Evolutionary conservation across 129 eudicot species (phyloP), one percentile per base, ranked within the genome.

Genomic region (Mikania micrantha): DNA sequence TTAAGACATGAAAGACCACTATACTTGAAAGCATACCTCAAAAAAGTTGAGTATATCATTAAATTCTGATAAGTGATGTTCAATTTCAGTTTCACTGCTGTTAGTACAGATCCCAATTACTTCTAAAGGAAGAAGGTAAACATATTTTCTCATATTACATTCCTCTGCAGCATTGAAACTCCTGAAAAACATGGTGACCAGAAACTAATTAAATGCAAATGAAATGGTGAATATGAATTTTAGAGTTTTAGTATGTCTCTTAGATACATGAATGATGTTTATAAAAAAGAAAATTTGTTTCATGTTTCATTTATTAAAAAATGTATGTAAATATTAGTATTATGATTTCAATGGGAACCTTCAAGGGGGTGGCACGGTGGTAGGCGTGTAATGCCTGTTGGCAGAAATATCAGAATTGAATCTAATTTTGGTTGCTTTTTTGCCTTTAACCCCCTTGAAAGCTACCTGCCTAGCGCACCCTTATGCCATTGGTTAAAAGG

Each of bases 101-200:
- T 78, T 60, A 19, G 74, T 76, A 53, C 69, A 80, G 68, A 91
- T 78, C 38, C 96, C 96, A 80, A 91, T 85, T 25, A 91, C 64
- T 65, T 91, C 94, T 77, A 82, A 88, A 28, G 96, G 98, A 88
- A 91, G 94, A 38, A 91, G 91, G 72, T 91, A 91, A 38, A 93
- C 79, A 79, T 91, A 91, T 69, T 84, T 91, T 57, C 98, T 87
- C 40, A 85, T 69, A 64, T 76, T 76, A 74, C 98, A 91, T 84
- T 91, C 96, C 71, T 82, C 82, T 78, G 90, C 82, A 66, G 89
- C 85, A 82, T 91, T 95, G 78, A 91, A 91, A 74, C 90, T 85
- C 88, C 97, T 91, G 80, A 62, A 75, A 4, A 79, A 28, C 35
- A 53, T 17, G 50, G 16, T 38, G 7, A 66, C 4, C 16, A 24